Percentiles rank a stretch among this genome's conserved stretches.
phyloP scores from a whole-genome alignment of 352 stramenopile species.

The Pythium rhizo-oryzae region DNA sequence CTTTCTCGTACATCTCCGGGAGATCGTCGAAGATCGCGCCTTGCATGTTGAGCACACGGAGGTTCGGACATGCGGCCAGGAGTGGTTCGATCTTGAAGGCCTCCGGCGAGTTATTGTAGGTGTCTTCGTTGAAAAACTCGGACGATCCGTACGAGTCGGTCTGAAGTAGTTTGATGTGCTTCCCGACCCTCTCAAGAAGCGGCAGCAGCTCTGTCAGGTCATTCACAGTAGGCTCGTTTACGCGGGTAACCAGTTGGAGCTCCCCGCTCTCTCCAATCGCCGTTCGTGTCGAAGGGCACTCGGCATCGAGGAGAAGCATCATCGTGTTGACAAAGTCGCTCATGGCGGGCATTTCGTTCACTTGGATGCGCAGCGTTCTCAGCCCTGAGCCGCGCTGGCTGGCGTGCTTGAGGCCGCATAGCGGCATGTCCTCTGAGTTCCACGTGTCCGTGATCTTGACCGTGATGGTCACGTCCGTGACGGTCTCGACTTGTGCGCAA shows the following conservation, averaged over 20 bases:
- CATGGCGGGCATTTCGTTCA: conserved; percentile 1
- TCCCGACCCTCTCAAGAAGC: not conserved
- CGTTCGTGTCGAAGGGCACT: not conserved
- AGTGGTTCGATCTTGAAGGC: conserved; percentile 2
- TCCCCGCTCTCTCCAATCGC: not conserved
- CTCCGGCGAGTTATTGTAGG: not conserved
- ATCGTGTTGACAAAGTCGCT: conserved; percentile 4
- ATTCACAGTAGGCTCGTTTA: not conserved
- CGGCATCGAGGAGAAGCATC: not conserved
- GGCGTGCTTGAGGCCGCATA: not conserved
- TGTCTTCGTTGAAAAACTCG: conserved; percentile 7
- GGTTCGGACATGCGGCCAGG: conserved; percentile 4
- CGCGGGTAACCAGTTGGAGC: not conserved
- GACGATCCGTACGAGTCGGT: conserved; percentile 5
- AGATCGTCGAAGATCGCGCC: conserved; percentile 2
- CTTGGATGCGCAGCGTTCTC: not conserved
- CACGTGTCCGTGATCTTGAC: not conserved
- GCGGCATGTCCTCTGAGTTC: not conserved
- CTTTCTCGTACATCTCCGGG: not conserved
- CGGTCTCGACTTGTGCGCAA: not conserved
- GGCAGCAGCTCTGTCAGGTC: not conserved
- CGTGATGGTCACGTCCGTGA: not conserved
- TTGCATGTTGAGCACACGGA: conserved; percentile 8
- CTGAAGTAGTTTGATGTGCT: not conserved
- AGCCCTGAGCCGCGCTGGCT: not conserved